Evolutionary conservation across 2,329 filamentous ascomycete genomes (phyloP).

Genomic region (Ophiocordyceps sinensis): DNA sequence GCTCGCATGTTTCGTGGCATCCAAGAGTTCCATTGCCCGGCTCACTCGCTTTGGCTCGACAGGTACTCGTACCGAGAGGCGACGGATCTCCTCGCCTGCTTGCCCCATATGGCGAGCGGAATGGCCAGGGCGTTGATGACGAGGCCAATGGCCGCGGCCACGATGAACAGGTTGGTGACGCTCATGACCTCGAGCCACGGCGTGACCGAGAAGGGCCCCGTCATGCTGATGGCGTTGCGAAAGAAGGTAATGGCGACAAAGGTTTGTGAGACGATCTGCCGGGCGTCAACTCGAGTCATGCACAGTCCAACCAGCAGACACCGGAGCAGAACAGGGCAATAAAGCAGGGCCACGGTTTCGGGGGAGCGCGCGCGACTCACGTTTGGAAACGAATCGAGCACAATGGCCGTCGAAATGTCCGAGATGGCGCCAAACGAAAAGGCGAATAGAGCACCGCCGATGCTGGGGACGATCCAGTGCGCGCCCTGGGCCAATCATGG

Average conservation of each 20-base stretch:
- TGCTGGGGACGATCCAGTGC: conserved; percentile 9
- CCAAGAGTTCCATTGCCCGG: too few species aligned
- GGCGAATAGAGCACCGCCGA: conserved; percentile 14
- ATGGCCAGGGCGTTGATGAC: conserved; percentile 6
- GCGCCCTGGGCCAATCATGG: neutral
- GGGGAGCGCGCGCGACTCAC: conserved; percentile 5
- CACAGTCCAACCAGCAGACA: neutral
- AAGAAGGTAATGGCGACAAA: conserved; percentile 9
- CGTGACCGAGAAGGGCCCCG: conserved; percentile 7
- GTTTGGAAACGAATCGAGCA: conserved; percentile 21
- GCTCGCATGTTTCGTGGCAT: too few species aligned
- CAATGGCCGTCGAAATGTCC: conserved; percentile 20
- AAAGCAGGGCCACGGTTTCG: too few species aligned
- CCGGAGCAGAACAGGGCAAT: neutral
- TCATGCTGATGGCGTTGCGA: conserved; percentile 9
- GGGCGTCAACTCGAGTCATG: neutral
- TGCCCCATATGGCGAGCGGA: conserved; percentile 10
- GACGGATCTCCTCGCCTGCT: neutral
- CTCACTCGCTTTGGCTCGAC: too few species aligned
- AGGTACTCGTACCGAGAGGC: too few species aligned
- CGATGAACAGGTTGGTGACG: conserved; percentile 7
- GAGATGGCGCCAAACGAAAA: conserved; percentile 14
- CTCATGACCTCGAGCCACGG: conserved; percentile 10
- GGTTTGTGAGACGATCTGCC: conserved; percentile 8
- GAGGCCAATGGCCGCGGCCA: conserved; percentile 3